A percentile compares a stretch with the other conserved stretches of the same genome.
phyloP scores from a whole-genome alignment of 129 eudicot species.

The Ambrosia artemisiifolia region DNA sequence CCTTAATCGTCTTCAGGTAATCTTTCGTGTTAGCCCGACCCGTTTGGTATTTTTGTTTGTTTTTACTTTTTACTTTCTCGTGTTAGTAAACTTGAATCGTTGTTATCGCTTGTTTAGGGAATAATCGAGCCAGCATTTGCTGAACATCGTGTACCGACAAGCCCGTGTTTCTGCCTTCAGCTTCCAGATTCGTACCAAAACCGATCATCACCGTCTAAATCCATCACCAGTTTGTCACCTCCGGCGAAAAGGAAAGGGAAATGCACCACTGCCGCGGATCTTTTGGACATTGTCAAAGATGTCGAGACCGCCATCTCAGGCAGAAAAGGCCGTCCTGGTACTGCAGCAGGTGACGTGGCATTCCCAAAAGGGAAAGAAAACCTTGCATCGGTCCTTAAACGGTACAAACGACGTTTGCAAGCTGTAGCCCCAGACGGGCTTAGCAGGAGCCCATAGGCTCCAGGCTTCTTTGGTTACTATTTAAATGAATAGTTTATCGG shows the following conservation, averaged over 20 bases:
- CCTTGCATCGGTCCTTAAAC: conserved; percentile 79
- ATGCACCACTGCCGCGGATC: conserved; percentile 58
- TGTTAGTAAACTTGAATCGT: not conserved
- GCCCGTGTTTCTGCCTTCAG: conserved; percentile 90
- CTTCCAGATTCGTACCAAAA: conserved; percentile 57
- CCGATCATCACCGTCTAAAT: conserved; percentile 51
- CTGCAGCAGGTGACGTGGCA: conserved; percentile 95
- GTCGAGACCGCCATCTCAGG: conserved; percentile 83
- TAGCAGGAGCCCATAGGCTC: conserved; percentile 45
- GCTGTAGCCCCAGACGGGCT: conserved; percentile 44
- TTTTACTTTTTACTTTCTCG: too few relatives aligned
- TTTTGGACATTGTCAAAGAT: conserved; percentile 75
- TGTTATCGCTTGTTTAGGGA: conserved; percentile 47
- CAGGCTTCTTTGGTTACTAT: conserved; percentile 25
- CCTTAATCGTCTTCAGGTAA: conserved; percentile 93
- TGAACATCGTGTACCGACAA: conserved; percentile 56
- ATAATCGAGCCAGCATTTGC: conserved; percentile 75
- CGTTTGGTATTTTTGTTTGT: too few relatives aligned
- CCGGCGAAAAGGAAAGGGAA: conserved; percentile 55
- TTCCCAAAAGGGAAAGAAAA: conserved; percentile 95
- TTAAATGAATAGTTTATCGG: conserved; percentile 9
- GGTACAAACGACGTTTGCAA: conserved; percentile 78
- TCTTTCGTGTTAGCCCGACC: not conserved
- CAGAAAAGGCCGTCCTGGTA: conserved; percentile 86
- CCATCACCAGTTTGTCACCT: conserved; percentile 60